These are phyloP conservation scores for Acanthamoeba royreba DNA, from an alignment of 208 protist genomes.

Conservation along the genomic window DNA sequence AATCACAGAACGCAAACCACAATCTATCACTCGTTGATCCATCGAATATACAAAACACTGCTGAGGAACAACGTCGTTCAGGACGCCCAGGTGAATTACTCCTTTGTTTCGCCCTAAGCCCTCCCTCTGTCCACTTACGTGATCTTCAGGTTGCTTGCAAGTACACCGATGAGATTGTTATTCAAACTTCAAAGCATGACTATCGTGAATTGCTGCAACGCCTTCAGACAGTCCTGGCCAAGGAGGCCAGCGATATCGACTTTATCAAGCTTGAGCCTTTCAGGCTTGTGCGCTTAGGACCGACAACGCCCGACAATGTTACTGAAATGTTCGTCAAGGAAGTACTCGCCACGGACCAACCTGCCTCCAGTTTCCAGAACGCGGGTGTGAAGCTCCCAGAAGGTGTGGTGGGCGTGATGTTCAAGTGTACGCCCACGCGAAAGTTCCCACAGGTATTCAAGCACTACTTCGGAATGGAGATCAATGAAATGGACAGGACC, in stretches of 20 bases:
- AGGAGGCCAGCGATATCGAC: background rate
- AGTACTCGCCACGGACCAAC: background rate
- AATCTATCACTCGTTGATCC: background rate
- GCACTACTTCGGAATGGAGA: background rate
- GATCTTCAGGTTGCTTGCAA: background rate
- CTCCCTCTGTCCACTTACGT: background rate
- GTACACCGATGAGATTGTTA: background rate
- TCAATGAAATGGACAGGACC: background rate
- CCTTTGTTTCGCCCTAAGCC: background rate
- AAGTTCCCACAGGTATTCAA: background rate
- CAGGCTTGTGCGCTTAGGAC: background rate
- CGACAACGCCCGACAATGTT: background rate
- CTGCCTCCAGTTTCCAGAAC: background rate
- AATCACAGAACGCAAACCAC: background rate
- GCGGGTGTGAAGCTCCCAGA: background rate
- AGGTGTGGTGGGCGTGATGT: background rate
- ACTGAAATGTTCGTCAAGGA: background rate
- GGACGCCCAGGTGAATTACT: background rate
- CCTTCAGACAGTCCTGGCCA: background rate
- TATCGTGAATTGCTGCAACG: background rate
- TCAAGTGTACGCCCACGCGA: background rate
- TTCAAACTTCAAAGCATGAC: background rate
- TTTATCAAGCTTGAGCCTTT: background rate
- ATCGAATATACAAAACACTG: background rate
- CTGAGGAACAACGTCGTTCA: background rate